Evolutionary conservation across 129 eudicot species (phyloP), one percentile per base, ranked within the genome.

Genomic region (Cynara cardunculus): DNA sequence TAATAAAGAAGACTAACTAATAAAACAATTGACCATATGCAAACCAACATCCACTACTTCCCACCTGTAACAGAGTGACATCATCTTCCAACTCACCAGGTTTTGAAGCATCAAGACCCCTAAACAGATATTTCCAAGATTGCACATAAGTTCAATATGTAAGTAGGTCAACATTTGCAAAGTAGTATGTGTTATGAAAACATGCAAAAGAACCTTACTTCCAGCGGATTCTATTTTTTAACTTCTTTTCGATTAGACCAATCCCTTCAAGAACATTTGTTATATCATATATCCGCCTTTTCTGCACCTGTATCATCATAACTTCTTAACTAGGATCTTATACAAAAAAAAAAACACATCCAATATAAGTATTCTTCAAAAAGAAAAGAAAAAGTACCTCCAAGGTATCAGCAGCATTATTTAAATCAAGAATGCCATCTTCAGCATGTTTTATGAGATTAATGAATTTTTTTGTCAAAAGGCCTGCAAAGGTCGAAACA

Each of bases 211-310:
- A 62, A 21, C 4, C 99, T 84, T 88, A 96, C 99, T 89, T 96
- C 99, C 99, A 96, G 5, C 83, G 98, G 28, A 96, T 96, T 83
- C 91, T 91, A 86, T 96, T 96, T 86, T 96, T 96, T 69, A 92
- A 94, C 89, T 93, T 96, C 92, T 96, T 96, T 80, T 96, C 99
- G 16, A 96, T 96, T 68, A 96, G 91, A 77, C 99, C 99, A 84
- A 96, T 96, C 69, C 99, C 99, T 85, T 96, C 99, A 75, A 96
- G 97, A 59, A 96, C 99, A 87, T 96, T 96, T 26, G 99, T 93
- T 73, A 96, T 96, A 71, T 96, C 99, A 87, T 96, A 96, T 84
- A 96, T 96, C 56, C 99, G 87, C 84, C 99, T 91, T 89, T 96
- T 96, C 61, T 96, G 99, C 34, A 96, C 99, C 99, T 96, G 92